Base-by-base conservation (phyloP, 208 protist genomes). In the Phytomonas francai region DNA sequence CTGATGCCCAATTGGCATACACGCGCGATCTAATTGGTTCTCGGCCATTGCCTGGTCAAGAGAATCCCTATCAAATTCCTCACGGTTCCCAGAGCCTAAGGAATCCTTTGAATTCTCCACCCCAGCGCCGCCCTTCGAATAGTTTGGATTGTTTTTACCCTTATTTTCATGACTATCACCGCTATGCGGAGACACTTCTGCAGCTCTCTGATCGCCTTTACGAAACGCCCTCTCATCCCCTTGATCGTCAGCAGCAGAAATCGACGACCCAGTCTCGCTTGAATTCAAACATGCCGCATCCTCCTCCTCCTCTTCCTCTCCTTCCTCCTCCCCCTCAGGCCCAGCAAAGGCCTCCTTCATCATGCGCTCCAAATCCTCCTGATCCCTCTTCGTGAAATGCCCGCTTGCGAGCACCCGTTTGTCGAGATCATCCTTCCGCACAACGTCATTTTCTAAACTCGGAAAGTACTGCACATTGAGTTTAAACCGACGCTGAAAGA, bases 401-500 rank as follows among this genome's bases (percentile, higher is more conserved):
- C 91, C 91, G 34, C 87, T 96, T 5, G 89, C 89, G 68, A 85
- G 88, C 30, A 93, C 91, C 33, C 84, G 59, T 51, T 85, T 79
- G 74, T 96, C 88, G 57, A 96, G 70, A 31, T 89, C 75, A 3
- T 33, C 76, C 62, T 78, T 89, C 39, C 89, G 85, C 72, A 83
- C 80, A 27, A 94, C 88, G 57, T 96, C 85, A 29, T 83, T 83
- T 67, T 87, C 80, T 60, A 94, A 74, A 27, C 85, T 83, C 16
- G 87, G 89, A 56, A 78, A 86, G 67, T 77, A 83, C 36, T 89
- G 67, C 22, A 73, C 86, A 29, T 74, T 74, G 9, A 98, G 62
- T 63, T 85, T 84, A 72, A 98, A 99, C 30, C 89, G 81, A 42
- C 93, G 87, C 34, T 84, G 72, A 74, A 99, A 99, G 72, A 98